Evolutionary conservation across 73 alveolate species (phyloP).

Genomic region (Blepharisma japonicum): DNA sequence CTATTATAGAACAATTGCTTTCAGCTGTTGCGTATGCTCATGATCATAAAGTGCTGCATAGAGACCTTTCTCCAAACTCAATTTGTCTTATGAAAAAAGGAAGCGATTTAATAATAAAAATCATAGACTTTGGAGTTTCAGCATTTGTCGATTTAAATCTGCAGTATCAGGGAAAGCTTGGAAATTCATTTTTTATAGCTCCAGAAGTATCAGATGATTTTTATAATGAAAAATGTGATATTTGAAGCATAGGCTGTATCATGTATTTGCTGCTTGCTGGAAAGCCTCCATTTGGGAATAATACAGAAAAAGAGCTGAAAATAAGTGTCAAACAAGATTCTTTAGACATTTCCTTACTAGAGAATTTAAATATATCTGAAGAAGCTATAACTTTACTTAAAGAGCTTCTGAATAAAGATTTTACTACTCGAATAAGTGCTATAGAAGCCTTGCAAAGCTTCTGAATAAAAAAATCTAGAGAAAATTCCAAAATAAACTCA

Average conservation of each 20-base stretch:
- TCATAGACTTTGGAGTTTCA: slow-evolving; percentile 1
- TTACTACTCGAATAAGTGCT: not conserved
- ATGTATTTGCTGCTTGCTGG: not conserved
- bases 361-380: not conserved
- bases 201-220: not conserved
- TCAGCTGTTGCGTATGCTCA: slow-evolving; percentile 19
- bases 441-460: not conserved
- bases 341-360: not conserved
- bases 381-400: not conserved
- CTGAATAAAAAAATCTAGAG: not conserved
- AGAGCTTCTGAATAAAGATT: not conserved
- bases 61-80: slow-evolving; percentile 8
- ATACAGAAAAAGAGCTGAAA: not conserved
- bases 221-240: slow-evolving; percentile 25
- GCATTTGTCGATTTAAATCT: not conserved
- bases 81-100: not conserved
- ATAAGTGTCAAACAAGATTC: not conserved
- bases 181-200: not conserved
- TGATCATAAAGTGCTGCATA: not conserved
- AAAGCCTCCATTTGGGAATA: not conserved
- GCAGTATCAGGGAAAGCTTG: slow-evolving; percentile 5
- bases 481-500: not conserved
- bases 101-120: not conserved
- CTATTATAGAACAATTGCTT: not conserved
- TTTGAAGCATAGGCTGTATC: not conserved